A percentile compares a stretch with the other conserved stretches of the same genome.
These are phyloP conservation scores for Artemisia tridentata DNA, from an alignment of 129 eudicot species.

Conservation along the genomic window DNA sequence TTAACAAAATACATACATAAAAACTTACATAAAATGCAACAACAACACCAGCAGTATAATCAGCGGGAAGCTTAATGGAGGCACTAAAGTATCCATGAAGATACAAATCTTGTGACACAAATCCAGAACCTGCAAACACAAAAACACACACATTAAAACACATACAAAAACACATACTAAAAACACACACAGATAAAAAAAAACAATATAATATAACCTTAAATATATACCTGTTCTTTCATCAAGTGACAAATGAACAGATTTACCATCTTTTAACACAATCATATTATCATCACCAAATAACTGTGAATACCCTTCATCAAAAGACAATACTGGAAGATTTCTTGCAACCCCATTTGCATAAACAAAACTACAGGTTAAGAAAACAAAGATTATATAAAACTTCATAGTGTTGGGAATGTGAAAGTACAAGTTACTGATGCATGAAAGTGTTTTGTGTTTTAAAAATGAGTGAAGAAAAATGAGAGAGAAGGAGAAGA, in stretches of 20 bases:
- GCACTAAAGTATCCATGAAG: conserved; percentile 96
- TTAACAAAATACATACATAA: not conserved
- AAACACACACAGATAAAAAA: not conserved
- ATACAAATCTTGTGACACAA: conserved; percentile 86
- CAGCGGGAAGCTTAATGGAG: conserved; percentile 91
- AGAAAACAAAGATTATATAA: conserved; percentile 16
- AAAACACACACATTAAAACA: not conserved
- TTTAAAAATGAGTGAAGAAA: conserved; percentile 7
- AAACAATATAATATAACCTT: not conserved
- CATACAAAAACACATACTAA: conserved; percentile 5
- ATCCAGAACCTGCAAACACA: conserved; percentile 71
- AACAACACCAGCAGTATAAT: conserved; percentile 96
- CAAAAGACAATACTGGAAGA: conserved; percentile 72
- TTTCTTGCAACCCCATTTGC: conserved; percentile 55
- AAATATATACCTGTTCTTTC: conserved; percentile 64
- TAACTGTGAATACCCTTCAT: conserved; percentile 88
- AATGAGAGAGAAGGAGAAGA: conserved; percentile 18
- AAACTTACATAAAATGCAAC: conserved; percentile 95
- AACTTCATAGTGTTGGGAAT: not conserved
- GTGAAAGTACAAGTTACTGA: not conserved
- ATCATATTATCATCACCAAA: conserved; percentile 77
- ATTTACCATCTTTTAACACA: conserved; percentile 78
- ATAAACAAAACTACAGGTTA: conserved; percentile 42
- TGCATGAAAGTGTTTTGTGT: conserved; percentile 8
- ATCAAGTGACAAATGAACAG: conserved; percentile 70